Percentiles rank a stretch among this genome's conserved stretches.
phyloP scores from a whole-genome alignment of 2,329 filamentous ascomycete genomes.

The Cladosporium sp. region DNA sequence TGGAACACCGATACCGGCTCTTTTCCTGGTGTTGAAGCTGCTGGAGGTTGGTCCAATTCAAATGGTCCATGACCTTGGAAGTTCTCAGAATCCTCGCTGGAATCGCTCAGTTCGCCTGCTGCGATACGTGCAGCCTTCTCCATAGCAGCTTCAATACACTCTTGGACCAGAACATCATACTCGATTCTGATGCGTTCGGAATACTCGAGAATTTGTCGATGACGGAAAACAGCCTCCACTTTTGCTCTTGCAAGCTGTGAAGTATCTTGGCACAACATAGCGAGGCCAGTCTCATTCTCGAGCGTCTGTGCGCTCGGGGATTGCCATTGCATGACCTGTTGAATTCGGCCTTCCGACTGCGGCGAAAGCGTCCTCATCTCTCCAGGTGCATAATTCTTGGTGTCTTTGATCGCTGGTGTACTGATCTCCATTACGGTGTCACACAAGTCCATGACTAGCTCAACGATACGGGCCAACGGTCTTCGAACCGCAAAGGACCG shows the following conservation, averaged over 20 bases:
- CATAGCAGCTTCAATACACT: conserved; percentile 91
- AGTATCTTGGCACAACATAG: conserved; percentile 85
- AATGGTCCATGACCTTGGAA: conserved; percentile 14
- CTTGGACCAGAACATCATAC: conserved; percentile 87
- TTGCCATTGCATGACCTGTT: conserved; percentile 94
- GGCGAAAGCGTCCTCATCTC: conserved; percentile 93
- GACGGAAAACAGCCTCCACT: conserved; percentile 87
- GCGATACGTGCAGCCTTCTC: conserved; percentile 86
- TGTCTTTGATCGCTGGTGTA: conserved; percentile 88
- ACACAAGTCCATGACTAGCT: conserved; percentile 89
- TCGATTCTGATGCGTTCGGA: conserved; percentile 93
- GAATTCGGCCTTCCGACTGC: conserved; percentile 91
- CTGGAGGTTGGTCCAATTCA: conserved; percentile 1
- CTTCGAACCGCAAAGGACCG: conserved; percentile 89
- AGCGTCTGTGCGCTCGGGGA: conserved; percentile 87
- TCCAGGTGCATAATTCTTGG: conserved; percentile 63
- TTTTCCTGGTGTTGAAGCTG: not conserved
- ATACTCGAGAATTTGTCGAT: conserved; percentile 92
- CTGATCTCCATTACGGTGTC: conserved; percentile 95
- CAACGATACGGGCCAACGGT: conserved; percentile 88
- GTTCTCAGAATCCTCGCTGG: conserved; percentile 42
- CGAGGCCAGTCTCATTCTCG: conserved; percentile 89
- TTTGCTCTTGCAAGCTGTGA: conserved; percentile 82
- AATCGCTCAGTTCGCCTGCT: conserved; percentile 80
- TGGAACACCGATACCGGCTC: conserved; percentile 5